A percentile compares a stretch with the other conserved stretches of the same genome.
phyloP scores from a whole-genome alignment of 176 grass and related monocot genomes.

The Phyllostachys edulis region DNA sequence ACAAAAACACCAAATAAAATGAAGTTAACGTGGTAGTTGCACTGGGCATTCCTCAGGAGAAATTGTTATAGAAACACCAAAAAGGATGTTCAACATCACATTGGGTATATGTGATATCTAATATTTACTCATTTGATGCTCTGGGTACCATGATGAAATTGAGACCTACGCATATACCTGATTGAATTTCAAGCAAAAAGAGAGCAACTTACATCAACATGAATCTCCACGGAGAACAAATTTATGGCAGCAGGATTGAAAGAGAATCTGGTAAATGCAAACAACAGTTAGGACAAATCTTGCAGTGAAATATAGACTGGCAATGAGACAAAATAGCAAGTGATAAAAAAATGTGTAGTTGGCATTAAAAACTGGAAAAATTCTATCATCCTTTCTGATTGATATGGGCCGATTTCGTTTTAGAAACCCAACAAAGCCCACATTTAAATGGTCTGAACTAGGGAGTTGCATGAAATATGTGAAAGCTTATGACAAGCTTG shows the following conservation, averaged over 20 bases:
- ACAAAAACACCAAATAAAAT: background rate
- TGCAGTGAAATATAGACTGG: background rate
- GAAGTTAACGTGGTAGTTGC: background rate
- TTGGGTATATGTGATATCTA: background rate
- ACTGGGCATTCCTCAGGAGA: background rate
- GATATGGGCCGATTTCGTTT: background rate
- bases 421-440: background rate
- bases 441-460: background rate
- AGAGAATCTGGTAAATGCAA: slow-evolving; percentile 70
- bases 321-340: slow-evolving; percentile 1
- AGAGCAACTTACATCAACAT: slow-evolving; percentile 77
- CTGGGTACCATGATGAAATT: background rate
- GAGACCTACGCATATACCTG: background rate
- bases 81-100: background rate
- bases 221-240: slow-evolving; percentile 87
- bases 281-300: slow-evolving; percentile 1
- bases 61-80: background rate
- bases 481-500: background rate
- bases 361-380: background rate
- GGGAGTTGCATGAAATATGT: background rate
- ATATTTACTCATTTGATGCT: background rate
- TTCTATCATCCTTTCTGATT: background rate
- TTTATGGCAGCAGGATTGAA: slow-evolving; percentile 91
- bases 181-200: slow-evolving; percentile 16
- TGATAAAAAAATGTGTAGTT: background rate